Base-by-base conservation (phyloP, 1,284 basidiomycete species). In the Apiotrichum mycotoxinovorans region DNA sequence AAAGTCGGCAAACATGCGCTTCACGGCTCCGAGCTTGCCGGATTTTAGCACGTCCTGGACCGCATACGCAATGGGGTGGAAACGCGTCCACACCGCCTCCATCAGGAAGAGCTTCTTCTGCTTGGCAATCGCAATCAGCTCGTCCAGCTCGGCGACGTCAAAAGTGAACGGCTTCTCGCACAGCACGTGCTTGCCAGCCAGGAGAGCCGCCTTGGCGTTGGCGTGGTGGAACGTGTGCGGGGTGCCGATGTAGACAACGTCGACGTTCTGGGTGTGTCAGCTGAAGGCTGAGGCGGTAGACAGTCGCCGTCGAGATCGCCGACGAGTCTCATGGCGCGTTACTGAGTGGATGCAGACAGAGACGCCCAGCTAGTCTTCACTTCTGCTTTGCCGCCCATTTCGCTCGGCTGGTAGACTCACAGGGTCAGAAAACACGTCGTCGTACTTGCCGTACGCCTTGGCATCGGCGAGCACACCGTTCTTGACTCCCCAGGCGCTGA, bases 191-290 rank as follows among this genome's bases (percentile, higher is more conserved):
- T 94, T 96, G 51, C 85, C 86, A 1, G 87, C 87, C 54, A 84
- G 82, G 59, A 94, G 83, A 10, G 88, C 87, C 50, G 84, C 85
- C 62, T 87, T 79, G 1, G 88, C 84, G 66, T 91, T 89, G 57
- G 81, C 79, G 71, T 91, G 91, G 79, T 96, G 92, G 60, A 82
- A 81, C 0, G 89, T 88, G 72, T 95, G 90, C 5, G 91, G 92
- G 1, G 92, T 93, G 23, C 89, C 89, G 54, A 92, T 86, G 75
- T 91, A 92, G 51, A 92, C 79, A 3, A 80, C 87, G 65, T 91
- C 85, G 30, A 92, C 87, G 56, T 87, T 79, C 87, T 91, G 61
- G 1, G 12, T 7, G 20, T 41, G 26, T 27, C 9, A 33, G 34
- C 38, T 30, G 7, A 10, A 25, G 26, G 37, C 22, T 12, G 51